phyloP scores from a whole-genome alignment of 2,329 filamentous ascomycete genomes.

The Phyllachora maydis region DNA sequence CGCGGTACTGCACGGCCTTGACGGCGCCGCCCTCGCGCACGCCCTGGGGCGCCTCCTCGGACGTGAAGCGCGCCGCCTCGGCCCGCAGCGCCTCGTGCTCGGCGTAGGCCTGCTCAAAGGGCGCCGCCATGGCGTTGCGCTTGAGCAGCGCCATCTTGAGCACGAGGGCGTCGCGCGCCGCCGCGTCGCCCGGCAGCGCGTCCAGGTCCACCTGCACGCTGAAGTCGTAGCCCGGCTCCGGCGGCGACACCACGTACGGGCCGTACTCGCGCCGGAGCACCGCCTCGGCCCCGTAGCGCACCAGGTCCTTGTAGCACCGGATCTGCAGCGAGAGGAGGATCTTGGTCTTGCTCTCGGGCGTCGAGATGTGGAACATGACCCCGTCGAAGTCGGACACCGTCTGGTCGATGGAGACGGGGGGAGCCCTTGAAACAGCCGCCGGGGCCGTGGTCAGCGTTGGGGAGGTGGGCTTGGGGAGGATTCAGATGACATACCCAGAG shows the following conservation, averaged over 20 bases:
- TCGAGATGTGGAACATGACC: slow-evolving; percentile 96
- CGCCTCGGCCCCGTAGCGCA: slow-evolving; percentile 80
- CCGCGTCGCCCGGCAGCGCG: slow-evolving; percentile 62
- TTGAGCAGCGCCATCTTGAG: slow-evolving; percentile 79
- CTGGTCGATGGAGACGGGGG: slow-evolving; percentile 84
- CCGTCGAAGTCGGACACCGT: slow-evolving; percentile 98
- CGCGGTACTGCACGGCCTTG: slow-evolving; percentile 93
- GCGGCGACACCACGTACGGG: slow-evolving; percentile 60
- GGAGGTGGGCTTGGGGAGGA: too few species aligned
- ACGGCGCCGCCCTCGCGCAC: slow-evolving; percentile 76
- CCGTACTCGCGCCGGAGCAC: slow-evolving; percentile 92
- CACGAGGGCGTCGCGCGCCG: slow-evolving; percentile 71
- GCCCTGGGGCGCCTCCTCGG: slow-evolving; percentile 83
- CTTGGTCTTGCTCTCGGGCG: slow-evolving; percentile 72
- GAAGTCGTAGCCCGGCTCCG: slow-evolving; percentile 90
- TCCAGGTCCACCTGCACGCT: slow-evolving; percentile 81
- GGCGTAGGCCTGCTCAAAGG: slow-evolving; percentile 91
- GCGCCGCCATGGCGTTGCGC: slow-evolving; percentile 96
- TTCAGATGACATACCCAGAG: slow-evolving; percentile 41
- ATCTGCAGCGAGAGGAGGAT: slow-evolving; percentile 90
- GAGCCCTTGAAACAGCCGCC: too few species aligned
- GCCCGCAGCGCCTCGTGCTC: slow-evolving; percentile 76
- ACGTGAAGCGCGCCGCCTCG: slow-evolving; percentile 79
- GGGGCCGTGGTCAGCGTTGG: too few species aligned
- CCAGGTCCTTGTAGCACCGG: slow-evolving; percentile 81